A percentile compares a stretch with the other conserved stretches of the same genome.
Evolutionary conservation across 805 yeast genomes (phyloP).

Genomic region (Ogataea glucozyma): DNA sequence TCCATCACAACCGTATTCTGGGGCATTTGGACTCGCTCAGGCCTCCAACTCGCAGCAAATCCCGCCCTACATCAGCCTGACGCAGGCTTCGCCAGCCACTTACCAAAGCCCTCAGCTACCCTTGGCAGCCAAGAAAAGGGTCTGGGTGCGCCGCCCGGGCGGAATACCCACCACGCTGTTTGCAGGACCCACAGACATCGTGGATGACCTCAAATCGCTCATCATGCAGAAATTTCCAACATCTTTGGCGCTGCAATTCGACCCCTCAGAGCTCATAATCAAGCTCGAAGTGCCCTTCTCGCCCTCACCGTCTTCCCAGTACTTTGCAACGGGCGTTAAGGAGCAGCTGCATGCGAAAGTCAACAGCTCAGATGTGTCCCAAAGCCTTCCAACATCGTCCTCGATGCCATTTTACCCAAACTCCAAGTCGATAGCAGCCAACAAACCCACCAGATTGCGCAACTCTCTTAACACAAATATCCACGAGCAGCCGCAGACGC

Average conservation of each 20-base stretch:
- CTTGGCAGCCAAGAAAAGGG: slow-evolving; percentile 38
- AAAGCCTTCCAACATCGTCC: slow-evolving; percentile 10
- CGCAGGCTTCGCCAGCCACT: slow-evolving; percentile 19
- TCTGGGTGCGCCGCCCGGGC: slow-evolving; percentile 54
- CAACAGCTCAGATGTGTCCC: slow-evolving; percentile 1
- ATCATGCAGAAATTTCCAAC: slow-evolving; percentile 68
- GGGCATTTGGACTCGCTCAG: neutral
- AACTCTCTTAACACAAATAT: neutral
- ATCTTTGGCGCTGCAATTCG: slow-evolving; percentile 57
- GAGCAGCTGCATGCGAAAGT: too few species aligned
- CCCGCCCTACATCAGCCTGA: slow-evolving; percentile 20
- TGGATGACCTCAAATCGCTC: slow-evolving; percentile 78
- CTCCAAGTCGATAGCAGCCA: slow-evolving; percentile 5
- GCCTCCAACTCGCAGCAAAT: slow-evolving; percentile 6
- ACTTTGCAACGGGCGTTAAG: slow-evolving; percentile 3
- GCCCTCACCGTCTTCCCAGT: slow-evolving; percentile 8
- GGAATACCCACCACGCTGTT: slow-evolving; percentile 70
- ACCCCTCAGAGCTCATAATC: slow-evolving; percentile 66
- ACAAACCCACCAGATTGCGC: slow-evolving; percentile 10
- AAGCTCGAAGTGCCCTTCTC: slow-evolving; percentile 27
- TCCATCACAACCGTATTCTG: too few species aligned
- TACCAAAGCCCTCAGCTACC: slow-evolving; percentile 18
- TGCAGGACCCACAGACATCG: slow-evolving; percentile 61
- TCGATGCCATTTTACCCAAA: slow-evolving; percentile 8
- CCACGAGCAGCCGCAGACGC: neutral